phyloP scores from a whole-genome alignment of 2,329 filamentous ascomycete species.

The Epichloe typhina region DNA sequence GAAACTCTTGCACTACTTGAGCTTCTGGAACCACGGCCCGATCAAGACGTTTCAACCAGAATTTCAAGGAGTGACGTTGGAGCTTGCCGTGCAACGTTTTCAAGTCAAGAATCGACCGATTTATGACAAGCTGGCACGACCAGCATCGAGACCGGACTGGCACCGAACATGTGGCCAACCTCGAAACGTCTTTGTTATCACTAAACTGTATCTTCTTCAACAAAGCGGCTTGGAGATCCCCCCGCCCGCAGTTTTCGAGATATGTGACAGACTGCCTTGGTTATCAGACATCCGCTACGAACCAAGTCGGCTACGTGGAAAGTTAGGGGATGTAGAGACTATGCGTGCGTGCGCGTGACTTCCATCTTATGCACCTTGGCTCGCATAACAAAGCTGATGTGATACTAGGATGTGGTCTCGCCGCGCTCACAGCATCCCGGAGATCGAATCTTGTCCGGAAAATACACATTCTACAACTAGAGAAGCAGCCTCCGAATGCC shows the following conservation, averaged over 20 bases:
- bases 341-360: background rate
- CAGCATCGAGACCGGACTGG: background rate
- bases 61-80: background rate
- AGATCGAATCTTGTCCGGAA: background rate
- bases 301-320: background rate
- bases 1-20: background rate
- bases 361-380: background rate
- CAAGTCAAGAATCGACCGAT: background rate
- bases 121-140: background rate
- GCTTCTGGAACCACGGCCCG: background rate
- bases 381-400: background rate
- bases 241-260: background rate
- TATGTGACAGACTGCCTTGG: background rate
- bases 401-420: background rate
- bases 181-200: background rate
- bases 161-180: background rate
- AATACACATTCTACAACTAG: background rate
- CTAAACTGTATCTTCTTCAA: background rate
- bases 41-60: background rate
- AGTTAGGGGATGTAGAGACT: background rate
- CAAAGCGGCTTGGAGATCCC: background rate
- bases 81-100: background rate
- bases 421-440: background rate
- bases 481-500: background rate
- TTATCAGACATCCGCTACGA: background rate